Conservation (phyloP, 495 filamentous ascomycete genomes). For the Bryoglossum gracile region DNA sequence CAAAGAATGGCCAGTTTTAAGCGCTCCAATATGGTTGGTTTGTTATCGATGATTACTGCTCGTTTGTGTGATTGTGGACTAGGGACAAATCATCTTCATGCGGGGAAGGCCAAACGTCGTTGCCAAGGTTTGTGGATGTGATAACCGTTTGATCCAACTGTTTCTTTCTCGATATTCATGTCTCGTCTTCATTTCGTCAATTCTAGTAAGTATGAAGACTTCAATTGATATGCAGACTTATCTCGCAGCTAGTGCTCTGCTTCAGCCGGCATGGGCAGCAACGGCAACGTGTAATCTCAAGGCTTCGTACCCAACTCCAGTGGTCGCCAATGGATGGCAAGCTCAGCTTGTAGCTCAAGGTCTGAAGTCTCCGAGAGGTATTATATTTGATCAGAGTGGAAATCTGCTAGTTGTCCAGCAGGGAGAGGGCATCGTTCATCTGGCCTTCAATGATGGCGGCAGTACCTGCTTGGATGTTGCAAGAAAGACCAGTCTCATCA, state of each 20-base stretch:
- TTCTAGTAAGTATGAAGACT: not conserved
- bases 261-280: not conserved
- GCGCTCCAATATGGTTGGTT: too few relatives aligned
- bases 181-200: not conserved
- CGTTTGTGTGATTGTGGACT: too few relatives aligned
- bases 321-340: slow-evolving; percentile 49
- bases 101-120: too few relatives aligned
- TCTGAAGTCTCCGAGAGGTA: slow-evolving; percentile 46
- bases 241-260: not conserved
- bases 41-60: too few relatives aligned
- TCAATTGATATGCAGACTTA: not conserved
- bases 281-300: slow-evolving; percentile 10
- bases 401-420: slow-evolving; percentile 55
- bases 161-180: too few relatives aligned
- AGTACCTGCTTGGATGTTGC: slow-evolving; percentile 41
- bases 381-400: slow-evolving; percentile 52
- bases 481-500: slow-evolving; percentile 32
- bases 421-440: slow-evolving; percentile 44
- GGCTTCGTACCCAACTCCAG: slow-evolving; percentile 29
- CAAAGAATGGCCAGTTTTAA: too few relatives aligned
- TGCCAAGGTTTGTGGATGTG: too few relatives aligned
- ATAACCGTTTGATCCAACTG: too few relatives aligned
- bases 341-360: slow-evolving; percentile 47
- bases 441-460: slow-evolving; percentile 43
- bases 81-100: too few relatives aligned